phyloP scores from a whole-genome alignment of 1,139 yeast species.

The Taphrina wiesneri region DNA sequence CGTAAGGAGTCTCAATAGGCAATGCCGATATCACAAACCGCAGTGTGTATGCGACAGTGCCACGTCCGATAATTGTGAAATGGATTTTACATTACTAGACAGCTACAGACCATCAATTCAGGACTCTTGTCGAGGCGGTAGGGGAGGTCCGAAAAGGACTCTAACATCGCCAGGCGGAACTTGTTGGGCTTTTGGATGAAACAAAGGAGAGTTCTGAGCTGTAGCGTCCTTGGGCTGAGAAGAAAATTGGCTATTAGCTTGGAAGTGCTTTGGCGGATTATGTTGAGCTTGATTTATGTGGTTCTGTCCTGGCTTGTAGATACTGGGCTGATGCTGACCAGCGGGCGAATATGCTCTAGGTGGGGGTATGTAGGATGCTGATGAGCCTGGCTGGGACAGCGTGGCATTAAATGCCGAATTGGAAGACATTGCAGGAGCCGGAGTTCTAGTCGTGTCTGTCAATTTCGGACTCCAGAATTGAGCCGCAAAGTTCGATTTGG shows the following conservation, averaged over 20 bases:
- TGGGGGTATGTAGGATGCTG: conserved; percentile 20
- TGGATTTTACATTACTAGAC: not conserved
- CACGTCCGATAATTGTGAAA: not conserved
- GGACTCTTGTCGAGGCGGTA: conserved; percentile 4
- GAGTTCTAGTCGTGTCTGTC: not conserved
- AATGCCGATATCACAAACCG: not conserved
- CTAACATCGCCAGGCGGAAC: not conserved
- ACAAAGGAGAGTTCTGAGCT: not conserved
- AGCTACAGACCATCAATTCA: not conserved
- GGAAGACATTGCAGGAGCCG: conserved; percentile 19
- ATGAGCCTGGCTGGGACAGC: conserved; percentile 14
- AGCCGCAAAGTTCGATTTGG: not conserved
- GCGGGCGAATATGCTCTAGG: conserved; percentile 15
- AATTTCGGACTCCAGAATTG: conserved; percentile 12
- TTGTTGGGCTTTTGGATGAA: conserved; percentile 1
- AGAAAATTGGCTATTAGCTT: not conserved
- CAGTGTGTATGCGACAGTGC: not conserved
- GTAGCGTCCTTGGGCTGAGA: not conserved
- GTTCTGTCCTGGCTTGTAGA: not conserved
- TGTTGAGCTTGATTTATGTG: not conserved
- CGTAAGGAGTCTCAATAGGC: too few species aligned
- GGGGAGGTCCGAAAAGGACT: not conserved
- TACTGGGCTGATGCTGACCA: not conserved
- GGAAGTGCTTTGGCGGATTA: not conserved
- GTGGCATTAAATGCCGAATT: conserved; percentile 21